Evolutionary conservation across 495 filamentous ascomycete species (phyloP).

Genomic region (Thozetella sp.): DNA sequence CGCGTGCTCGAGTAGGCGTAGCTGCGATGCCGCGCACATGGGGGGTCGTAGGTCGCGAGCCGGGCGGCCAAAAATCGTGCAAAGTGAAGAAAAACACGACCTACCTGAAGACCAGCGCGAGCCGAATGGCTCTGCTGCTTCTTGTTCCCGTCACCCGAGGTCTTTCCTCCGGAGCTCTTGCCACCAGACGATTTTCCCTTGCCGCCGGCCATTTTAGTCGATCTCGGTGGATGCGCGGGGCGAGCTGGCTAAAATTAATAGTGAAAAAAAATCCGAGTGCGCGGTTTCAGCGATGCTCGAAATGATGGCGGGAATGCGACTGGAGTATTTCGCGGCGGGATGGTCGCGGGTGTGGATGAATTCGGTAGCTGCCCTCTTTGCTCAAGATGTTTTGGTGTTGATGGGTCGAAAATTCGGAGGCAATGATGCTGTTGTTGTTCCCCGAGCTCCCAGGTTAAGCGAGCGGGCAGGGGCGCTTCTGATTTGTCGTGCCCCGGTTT

Average conservation of each 20-base stretch:
- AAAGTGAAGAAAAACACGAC: slow-evolving; percentile 36
- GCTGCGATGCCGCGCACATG: neutral
- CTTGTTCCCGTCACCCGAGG: slow-evolving; percentile 76
- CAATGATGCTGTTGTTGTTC: slow-evolving; percentile 22
- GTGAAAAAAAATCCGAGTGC: slow-evolving; percentile 6
- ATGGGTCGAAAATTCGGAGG: slow-evolving; percentile 35
- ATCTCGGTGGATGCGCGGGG: slow-evolving; percentile 27
- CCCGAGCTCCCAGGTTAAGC: slow-evolving; percentile 11
- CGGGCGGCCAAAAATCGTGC: slow-evolving; percentile 14
- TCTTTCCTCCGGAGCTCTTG: slow-evolving; percentile 84
- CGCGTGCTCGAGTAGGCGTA: neutral
- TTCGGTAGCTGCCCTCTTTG: neutral
- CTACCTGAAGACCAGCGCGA: slow-evolving; percentile 97
- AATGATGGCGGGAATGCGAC: slow-evolving; percentile 17
- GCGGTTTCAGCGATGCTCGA: slow-evolving; percentile 5
- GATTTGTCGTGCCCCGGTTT: slow-evolving; percentile 3
- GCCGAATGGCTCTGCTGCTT: slow-evolving; percentile 97
- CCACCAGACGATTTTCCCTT: slow-evolving; percentile 95
- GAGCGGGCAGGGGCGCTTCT: slow-evolving; percentile 1
- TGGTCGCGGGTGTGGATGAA: slow-evolving; percentile 18
- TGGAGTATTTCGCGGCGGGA: slow-evolving; percentile 7
- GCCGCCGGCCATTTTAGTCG: slow-evolving; percentile 68
- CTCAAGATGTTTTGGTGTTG: slow-evolving; percentile 30
- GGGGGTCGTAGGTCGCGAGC: neutral
- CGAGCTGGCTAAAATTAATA: slow-evolving; percentile 12